Conservation (phyloP, 805 yeast genomes). For the Cyberlindnera maritima region DNA sequence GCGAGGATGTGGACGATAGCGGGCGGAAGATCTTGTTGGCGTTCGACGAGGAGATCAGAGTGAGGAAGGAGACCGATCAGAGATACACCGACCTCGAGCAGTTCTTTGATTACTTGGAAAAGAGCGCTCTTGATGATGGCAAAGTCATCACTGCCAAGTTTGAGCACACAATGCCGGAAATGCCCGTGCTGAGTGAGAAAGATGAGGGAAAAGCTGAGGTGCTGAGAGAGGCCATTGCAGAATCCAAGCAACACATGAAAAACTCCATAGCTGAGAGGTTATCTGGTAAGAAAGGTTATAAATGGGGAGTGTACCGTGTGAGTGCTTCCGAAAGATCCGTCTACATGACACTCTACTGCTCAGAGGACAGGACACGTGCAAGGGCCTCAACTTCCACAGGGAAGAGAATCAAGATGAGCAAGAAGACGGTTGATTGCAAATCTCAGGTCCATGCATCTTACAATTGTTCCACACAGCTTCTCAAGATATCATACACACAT, state of each 20-base stretch:
- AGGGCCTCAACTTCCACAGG: conserved; percentile 10
- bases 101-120: background rate
- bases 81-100: background rate
- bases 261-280: background rate
- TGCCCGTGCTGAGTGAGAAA: background rate
- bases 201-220: background rate
- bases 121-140: background rate
- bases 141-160: background rate
- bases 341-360: conserved; percentile 11
- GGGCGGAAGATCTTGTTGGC: background rate
- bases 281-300: background rate
- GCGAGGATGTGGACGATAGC: background rate
- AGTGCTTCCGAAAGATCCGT: conserved; percentile 2
- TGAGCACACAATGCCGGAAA: background rate
- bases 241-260: conserved; percentile 2
- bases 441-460: conserved; percentile 9
- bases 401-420: conserved; percentile 4
- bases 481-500: conserved; percentile 7
- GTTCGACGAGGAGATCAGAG: background rate
- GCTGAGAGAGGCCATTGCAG: background rate
- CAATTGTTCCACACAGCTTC: conserved; percentile 4
- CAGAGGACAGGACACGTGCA: conserved; percentile 6
- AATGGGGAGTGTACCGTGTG: conserved; percentile 12
- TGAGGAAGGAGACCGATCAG: background rate
- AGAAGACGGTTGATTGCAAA: conserved; percentile 9